A percentile compares a stretch with the other conserved stretches of the same genome.
Evolutionary conservation across 1,284 basidiomycete genomes (phyloP).

Genomic region (Malassezia obtusa): DNA sequence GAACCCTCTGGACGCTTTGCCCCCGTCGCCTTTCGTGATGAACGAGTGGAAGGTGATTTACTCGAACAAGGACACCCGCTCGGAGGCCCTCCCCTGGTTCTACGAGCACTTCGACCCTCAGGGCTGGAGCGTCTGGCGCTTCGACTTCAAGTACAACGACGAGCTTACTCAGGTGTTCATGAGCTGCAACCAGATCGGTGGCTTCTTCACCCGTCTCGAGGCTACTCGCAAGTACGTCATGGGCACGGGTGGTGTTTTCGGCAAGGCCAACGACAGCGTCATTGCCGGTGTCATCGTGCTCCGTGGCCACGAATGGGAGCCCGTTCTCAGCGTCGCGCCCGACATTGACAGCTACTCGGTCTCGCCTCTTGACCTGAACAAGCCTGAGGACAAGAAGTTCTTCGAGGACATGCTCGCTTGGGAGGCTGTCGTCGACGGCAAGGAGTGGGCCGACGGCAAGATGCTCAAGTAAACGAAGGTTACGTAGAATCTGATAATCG

Average conservation of each 20-base stretch:
- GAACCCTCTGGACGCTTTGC: conserved; percentile 85
- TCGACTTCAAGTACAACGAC: conserved; percentile 93
- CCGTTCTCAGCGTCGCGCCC: conserved; percentile 56
- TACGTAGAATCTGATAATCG: background rate
- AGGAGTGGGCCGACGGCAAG: conserved; percentile 42
- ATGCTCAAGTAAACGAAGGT: conserved; percentile 45
- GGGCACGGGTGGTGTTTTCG: conserved; percentile 82
- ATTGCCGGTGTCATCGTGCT: conserved; percentile 63
- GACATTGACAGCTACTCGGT: conserved; percentile 85
- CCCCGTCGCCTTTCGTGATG: conserved; percentile 83
- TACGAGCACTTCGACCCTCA: conserved; percentile 66
- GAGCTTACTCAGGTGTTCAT: conserved; percentile 67
- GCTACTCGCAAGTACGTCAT: conserved; percentile 58
- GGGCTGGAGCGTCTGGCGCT: conserved; percentile 82
- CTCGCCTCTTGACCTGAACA: conserved; percentile 52
- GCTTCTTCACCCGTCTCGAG: conserved; percentile 82
- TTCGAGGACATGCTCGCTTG: conserved; percentile 47
- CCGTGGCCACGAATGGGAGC: conserved; percentile 58
- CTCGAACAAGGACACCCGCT: conserved; percentile 81
- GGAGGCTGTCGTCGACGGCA: conserved; percentile 37
- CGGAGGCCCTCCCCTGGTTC: conserved; percentile 38
- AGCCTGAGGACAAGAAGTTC: conserved; percentile 47
- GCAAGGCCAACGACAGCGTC: conserved; percentile 59
- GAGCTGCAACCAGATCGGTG: conserved; percentile 60
- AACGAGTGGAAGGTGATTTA: conserved; percentile 97